Evolutionary conservation across 306 rosid species (phyloP), one percentile per base, ranked within the genome.

Genomic region (Vigna unguiculata): DNA sequence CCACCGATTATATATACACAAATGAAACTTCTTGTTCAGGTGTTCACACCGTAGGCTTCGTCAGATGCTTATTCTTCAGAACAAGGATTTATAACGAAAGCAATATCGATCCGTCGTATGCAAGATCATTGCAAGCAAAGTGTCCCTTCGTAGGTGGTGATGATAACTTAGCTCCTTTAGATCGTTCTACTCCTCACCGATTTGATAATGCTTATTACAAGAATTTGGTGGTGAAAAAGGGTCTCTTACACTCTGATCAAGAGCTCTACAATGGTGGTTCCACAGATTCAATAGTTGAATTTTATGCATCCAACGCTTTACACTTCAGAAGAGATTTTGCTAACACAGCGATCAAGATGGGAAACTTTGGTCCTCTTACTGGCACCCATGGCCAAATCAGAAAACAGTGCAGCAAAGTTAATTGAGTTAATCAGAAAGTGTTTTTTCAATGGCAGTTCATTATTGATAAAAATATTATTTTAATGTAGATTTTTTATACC

Each of bases 211-310:
- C 68, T 24, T 90, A 81, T 78, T 90, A 55, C 80, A 80, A 4
- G 3, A 83, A 81, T 45, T 66, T 90, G 52, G 20, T 77, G 57
- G 41, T 45, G 49, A 47, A 77, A 9, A 86, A 36, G 67, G 91
- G 87, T 21, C 77, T 90, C 4, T 30, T 90, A 12, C 92, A 90
- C 80, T 85, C 91, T 0, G 92, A 90, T 46, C 90, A 88, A 43
- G 77, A 80, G 14, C 87, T 88, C 79, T 82, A 59, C 16, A 80
- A 47, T 10, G 78, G 72, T 13, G 88, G 90, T 7, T 80, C 83
- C 45, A 84, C 92, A 0, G 71, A 88, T 3, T 21, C 87, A 2
- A 62, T 34, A 4, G 92, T 88, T 19, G n/a, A 19, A 1, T 36
- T 52, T 67, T 88, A 88, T 32, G 21, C 4, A 21, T 70, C 2